Evolutionary conservation across 2,329 filamentous ascomycete genomes (phyloP), one percentile per base, ranked within the genome.

Genomic region (Pestalotiopsis sp.): DNA sequence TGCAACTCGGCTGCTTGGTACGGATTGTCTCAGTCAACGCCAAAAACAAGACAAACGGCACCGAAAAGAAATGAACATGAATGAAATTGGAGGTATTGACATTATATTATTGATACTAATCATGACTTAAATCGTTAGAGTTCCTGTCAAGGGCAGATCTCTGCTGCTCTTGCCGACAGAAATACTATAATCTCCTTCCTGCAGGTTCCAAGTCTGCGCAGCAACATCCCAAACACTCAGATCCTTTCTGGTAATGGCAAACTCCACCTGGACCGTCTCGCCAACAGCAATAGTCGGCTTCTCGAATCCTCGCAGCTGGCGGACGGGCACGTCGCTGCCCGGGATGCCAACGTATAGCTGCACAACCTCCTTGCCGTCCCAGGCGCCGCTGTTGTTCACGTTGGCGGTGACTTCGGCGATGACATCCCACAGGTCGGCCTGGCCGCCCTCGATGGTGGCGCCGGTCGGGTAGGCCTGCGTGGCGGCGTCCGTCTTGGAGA

Each of bases 331-430:
- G 5, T 62, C 59, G 23, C 76, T 75, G 72, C 76, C 61, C 57
- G 82, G 80, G 77, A 84, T 79, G 4, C 74, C 71, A n/a, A 89
- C 76, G 74, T 90, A 90, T 1, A 90, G 78, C 77, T 90, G 88
- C 2, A 85, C 79, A 0, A 90, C 84, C 11, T 84, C 81, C 2
- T 82, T 82, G 31, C 86, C 87, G 25, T 77, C 74, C 0, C 87
- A 75, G 1, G 73, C 69, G 20, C 88, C 88, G 0, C 83, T 85
- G 79, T 90, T 90, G 45, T 76, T 78, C 5, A 90, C 74, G 1
- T 80, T 77, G 2, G 84, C 82, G 2, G 80, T 79, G 11, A 87
- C 82, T 57, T 77, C 84, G 69, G 81, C 83, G n/a, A 90, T 72
- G 7, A 78, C 79, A 7, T 85, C 81, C 82, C 85, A 90, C 27